Conservation (phyloP, 148 eudicot genomes). For the Chenopodium quinoa region DNA sequence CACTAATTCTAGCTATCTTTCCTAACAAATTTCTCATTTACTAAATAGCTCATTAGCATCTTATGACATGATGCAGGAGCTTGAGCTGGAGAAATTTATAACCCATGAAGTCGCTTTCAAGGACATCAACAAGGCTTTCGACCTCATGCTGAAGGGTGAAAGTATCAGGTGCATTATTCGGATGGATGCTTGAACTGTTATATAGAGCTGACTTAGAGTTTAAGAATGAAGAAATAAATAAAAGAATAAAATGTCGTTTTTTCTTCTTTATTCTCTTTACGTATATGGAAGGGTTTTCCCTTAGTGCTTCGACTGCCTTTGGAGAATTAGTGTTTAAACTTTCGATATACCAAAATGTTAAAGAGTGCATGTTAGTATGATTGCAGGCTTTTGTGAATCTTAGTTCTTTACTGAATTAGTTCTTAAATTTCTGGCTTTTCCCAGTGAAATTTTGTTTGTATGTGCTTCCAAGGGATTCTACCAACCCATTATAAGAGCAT, state of each 20-base stretch:
- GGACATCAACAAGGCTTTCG: conserved; percentile 68
- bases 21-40: background rate
- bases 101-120: conserved; percentile 47
- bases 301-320: background rate
- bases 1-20: background rate
- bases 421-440: background rate
- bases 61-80: conserved; percentile 20
- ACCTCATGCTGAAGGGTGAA: conserved; percentile 47
- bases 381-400: background rate
- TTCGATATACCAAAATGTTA: background rate
- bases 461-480: no score
- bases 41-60: background rate
- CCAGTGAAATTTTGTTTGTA: no score
- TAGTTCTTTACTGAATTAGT: background rate
- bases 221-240: background rate
- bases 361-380: background rate
- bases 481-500: no score
- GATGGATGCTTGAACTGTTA: conserved; percentile 36
- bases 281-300: background rate
- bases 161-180: conserved; percentile 57
- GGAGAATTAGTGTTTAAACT: background rate
- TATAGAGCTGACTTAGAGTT: background rate
- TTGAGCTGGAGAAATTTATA: conserved; percentile 56
- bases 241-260: background rate
- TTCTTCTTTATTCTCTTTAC: background rate